Evolutionary conservation across 306 rosid genomes (phyloP), one percentile per base, ranked within the genome.

Genomic region (Dicorynia guianensis): DNA sequence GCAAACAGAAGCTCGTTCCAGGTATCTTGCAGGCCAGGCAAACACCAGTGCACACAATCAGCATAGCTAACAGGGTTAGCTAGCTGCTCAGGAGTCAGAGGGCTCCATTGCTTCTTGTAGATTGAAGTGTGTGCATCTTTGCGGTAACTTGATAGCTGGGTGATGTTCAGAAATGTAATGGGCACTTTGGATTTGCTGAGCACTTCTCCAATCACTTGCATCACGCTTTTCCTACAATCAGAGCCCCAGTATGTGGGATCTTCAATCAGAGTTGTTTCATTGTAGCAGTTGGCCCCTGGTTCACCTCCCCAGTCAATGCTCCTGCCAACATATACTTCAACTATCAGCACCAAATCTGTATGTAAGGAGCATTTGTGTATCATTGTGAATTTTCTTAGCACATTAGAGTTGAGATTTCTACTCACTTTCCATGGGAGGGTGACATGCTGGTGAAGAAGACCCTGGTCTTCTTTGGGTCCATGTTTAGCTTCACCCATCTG

Each of bases 391-490:
- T n/a, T n/a, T n/a, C n/a, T n/a, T n/a, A n/a, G n/a, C n/a, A n/a
- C n/a, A n/a, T n/a, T n/a, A n/a, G n/a, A n/a, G n/a, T n/a, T n/a
- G n/a, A n/a, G n/a, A n/a, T n/a, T n/a, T 60, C 18, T 61, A 65
- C 80, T 64, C 11, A 96, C 99, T 90, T 87, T 79, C 69, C 87
- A 83, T 96, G 99, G 73, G 98, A 77, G 71, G 99, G 99, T 39
- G 99, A 92, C 99, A 96, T 96, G 96, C 98, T 89, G 17, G 99
- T 85, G 93, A 96, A 96, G 84, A 96, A 90, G 76, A 96, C 98
- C 71, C 98, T 89, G 3, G 98, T 86, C 76, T 82, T 92, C 76
- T 87, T 86, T 8, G 93, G 93, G 86, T 96, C 83, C 97, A 92
- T 90, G 53, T 96, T 96, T 67, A 81, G 79, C 74, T 78, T 77